These are phyloP conservation scores for Taiwanofungus camphoratus DNA, from an alignment of 1,284 basidiomycete genomes.

Conservation along the genomic window DNA sequence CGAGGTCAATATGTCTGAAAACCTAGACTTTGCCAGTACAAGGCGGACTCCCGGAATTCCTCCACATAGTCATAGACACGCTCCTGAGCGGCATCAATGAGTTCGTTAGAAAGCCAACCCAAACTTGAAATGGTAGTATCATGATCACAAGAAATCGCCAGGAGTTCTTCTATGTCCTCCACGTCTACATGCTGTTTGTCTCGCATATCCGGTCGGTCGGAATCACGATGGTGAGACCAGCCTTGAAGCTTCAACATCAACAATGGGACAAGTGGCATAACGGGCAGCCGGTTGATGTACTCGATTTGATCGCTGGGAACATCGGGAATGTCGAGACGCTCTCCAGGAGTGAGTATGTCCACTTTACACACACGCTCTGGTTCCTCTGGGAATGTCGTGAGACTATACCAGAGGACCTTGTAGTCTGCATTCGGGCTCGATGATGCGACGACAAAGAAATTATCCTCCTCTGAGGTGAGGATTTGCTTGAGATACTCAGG, in stretches of 20 bases:
- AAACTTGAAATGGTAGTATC: neutral
- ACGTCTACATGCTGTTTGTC: constrained; percentile 27
- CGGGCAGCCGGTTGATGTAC: constrained; percentile 18
- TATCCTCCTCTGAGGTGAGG: constrained; percentile 28
- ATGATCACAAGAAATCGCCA: constrained; percentile 15
- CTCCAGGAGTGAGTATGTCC: constrained; percentile 30
- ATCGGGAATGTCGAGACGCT: constrained; percentile 25
- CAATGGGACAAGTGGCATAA: constrained; percentile 26
- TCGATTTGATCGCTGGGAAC: constrained; percentile 18
- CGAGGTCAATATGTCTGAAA: no score
- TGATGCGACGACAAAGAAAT: constrained; percentile 18
- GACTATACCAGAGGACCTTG: constrained; percentile 38
- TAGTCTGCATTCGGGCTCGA: constrained; percentile 30
- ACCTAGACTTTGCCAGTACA: constrained; percentile 7
- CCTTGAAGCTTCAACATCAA: constrained; percentile 31
- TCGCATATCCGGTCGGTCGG: constrained; percentile 18
- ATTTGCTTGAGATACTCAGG: constrained; percentile 39
- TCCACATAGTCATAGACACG: constrained; percentile 5
- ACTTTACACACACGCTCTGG: constrained; percentile 24
- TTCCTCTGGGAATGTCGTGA: neutral
- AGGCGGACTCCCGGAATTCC: neutral
- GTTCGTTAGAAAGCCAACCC: constrained; percentile 4
- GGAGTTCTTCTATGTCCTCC: constrained; percentile 23
- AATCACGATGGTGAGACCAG: constrained; percentile 28
- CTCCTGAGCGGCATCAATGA: constrained; percentile 7